Evolutionary conservation across 1,284 basidiomycete genomes (phyloP), one percentile per base, ranked within the genome.

Genomic region (Ganoderma meredithae): DNA sequence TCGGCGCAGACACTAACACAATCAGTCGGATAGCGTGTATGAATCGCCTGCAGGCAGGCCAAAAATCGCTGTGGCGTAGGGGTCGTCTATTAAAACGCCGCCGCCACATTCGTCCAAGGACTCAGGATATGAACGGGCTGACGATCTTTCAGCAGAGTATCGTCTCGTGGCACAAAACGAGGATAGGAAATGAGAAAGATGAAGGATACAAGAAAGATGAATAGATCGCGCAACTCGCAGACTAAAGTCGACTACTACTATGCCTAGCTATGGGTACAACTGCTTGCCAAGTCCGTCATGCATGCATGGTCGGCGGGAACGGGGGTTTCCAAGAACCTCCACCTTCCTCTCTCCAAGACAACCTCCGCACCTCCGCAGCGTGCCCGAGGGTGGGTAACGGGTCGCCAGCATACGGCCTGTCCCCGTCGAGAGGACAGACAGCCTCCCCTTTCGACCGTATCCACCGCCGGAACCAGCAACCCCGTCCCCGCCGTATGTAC

Each of bases 161-260:
- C 31, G n/a, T 47, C 44, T 10, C 19, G 33, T 15, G 17, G 36
- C 49, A 44, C 56, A 43, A n/a, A 58, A 39, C 33, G 19, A 58
- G 44, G 44, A 22, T n/a, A n/a, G 7, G 44, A 13, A n/a, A 39
- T 13, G 52, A 31, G 52, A 25, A 17, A 15, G 60, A 43, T 62
- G 65, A 69, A 69, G 69, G 68, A 72, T 72, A 71, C 71, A 71
- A 71, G 65, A 72, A 72, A 60, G 62, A 64, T 66, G 59, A 62
- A 68, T 65, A 65, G 59, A 70, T 71, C 68, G 69, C 60, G 63
- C 69, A 66, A 44, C 62, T 44, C 62, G 62, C 66, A 58, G 61
- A 62, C 69, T 61, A 56, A 67, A 67, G 60, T 60, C 67, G 62
- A 69, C 68, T 69, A 70, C 62, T 66, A 62, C 71, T 70, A 69